Base-by-base conservation (phyloP, 345 rosid species). In the Corchorus olitorius region DNA sequence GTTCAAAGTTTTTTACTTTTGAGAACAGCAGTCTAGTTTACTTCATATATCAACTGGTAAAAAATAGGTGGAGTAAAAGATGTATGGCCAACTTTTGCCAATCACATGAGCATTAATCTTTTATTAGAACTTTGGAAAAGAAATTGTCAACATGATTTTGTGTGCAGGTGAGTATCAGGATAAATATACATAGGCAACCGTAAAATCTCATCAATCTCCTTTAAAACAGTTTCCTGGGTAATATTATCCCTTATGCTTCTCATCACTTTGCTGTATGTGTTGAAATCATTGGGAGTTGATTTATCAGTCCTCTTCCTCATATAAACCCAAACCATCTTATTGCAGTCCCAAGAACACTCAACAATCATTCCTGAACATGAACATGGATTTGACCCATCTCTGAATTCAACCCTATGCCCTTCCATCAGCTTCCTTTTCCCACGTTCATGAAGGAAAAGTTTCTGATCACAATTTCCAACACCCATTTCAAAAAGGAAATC, bases 401-500 rank as follows among this genome's bases (percentile, higher is more conserved):
- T 81, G 61, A 93, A 96, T 33, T 76, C 82, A 80, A 92, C 97
- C 20, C 70, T 65, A 79, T 83, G 83, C 65, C 97, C 97, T 65
- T 96, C 97, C 98, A 96, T 87, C 69, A 74, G 76, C 83, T 86
- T 92, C 87, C 86, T 91, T 83, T 86, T 89, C 80, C 97, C 98
- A 58, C 94, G 85, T 81, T 92, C 97, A 80, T 76, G 65, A 43
- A 96, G 84, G 81, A 66, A 92, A 70, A 93, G 83, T 48, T 80
- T 78, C 62, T 86, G 85, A 67, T 83, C 94, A 77, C 45, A 27
- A 45, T 45, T 9, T 8, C 43, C 22, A 3, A 45, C 70, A 20
- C 53, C 34, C 34, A 91, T 93, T 91, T 96, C 96, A 78, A 92
- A 96, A 37, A 90, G 83, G 86, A 96, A 96, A 84, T 96, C 99